These are phyloP conservation scores for Hypoxylon sp. DNA, from an alignment of 2,329 filamentous ascomycete genomes.

Conservation along the genomic window DNA sequence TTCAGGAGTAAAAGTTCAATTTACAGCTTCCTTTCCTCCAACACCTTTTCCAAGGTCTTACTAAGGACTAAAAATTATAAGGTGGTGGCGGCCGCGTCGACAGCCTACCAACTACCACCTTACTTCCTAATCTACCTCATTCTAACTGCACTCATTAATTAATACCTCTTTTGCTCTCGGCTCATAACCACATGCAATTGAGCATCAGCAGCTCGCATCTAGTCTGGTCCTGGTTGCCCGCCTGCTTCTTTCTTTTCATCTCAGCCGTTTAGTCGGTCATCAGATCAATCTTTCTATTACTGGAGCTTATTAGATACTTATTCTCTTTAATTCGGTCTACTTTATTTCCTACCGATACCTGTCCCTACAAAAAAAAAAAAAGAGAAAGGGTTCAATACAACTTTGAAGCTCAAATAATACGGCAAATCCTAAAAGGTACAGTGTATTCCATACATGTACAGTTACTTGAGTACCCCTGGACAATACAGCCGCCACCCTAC, in stretches of 20 bases:
- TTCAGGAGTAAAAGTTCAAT: conserved; percentile 22
- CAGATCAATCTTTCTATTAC: conserved; percentile 14
- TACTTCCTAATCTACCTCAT: conserved; percentile 14
- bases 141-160: conserved; percentile 28
- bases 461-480: conserved; percentile 39
- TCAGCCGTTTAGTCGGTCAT: conserved; percentile 6
- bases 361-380: conserved; percentile 26
- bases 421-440: conserved; percentile 35
- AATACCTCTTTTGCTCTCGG: conserved; percentile 8
- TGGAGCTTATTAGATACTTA: conserved; percentile 18
- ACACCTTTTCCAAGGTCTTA: conserved; percentile 31
- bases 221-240: conserved; percentile 40
- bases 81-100: conserved; percentile 34
- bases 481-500: conserved; percentile 39
- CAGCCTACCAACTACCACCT: conserved; percentile 34
- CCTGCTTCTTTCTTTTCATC: conserved; percentile 17
- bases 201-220: conserved; percentile 30
- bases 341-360: conserved; percentile 18
- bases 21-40: conserved; percentile 33
- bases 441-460: conserved; percentile 34
- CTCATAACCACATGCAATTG: conserved; percentile 12
- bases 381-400: conserved; percentile 18
- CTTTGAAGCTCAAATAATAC: not conserved
- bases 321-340: conserved; percentile 12
- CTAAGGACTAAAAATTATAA: conserved; percentile 23